Conservation (phyloP, 2,329 filamentous ascomycete genomes). For the Diaporthe sp. region DNA sequence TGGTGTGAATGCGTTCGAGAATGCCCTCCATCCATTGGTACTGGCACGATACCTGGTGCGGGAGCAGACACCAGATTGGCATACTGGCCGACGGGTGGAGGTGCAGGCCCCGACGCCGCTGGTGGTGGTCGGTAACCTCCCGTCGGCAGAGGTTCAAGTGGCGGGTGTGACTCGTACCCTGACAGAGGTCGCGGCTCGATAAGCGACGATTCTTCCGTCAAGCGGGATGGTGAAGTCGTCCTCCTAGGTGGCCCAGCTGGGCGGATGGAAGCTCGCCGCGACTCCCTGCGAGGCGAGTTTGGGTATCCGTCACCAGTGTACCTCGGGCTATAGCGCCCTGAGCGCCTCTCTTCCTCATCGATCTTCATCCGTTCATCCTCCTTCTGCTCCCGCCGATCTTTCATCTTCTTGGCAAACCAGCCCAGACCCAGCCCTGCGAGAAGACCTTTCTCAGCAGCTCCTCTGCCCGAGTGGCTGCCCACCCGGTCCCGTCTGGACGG, state of each 20-base stretch:
- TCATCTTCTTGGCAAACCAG: slow-evolving; percentile 74
- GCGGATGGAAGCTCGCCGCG: slow-evolving; percentile 40
- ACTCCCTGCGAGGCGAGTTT: slow-evolving; percentile 56
- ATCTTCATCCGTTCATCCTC: slow-evolving; percentile 60
- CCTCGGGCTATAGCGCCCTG: slow-evolving; percentile 69
- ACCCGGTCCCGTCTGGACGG: slow-evolving; percentile 65
- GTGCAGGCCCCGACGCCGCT: slow-evolving; percentile 35
- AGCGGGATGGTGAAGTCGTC: slow-evolving; percentile 37
- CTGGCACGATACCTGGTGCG: slow-evolving; percentile 15
- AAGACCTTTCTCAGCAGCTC: slow-evolving; percentile 66
- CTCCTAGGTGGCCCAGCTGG: slow-evolving; percentile 30
- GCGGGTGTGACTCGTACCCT: slow-evolving; percentile 33
- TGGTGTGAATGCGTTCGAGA: slow-evolving; percentile 54
- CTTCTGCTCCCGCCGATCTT: slow-evolving; percentile 64
- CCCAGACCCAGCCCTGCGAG: slow-evolving; percentile 74
- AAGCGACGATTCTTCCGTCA: slow-evolving; percentile 41
- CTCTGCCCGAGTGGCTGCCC: slow-evolving; percentile 51
- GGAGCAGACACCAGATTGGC: slow-evolving; percentile 27
- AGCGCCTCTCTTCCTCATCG: slow-evolving; percentile 63
- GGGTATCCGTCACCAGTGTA: slow-evolving; percentile 77
- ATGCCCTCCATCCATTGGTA: slow-evolving; percentile 36
- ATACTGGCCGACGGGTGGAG: slow-evolving; percentile 31
- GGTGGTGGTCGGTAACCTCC: slow-evolving; percentile 46
- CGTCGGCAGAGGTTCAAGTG: slow-evolving; percentile 41
- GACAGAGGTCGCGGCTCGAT: slow-evolving; percentile 36